Conservation (phyloP, 805 yeast species). For the Helenozyma rhizophorensis region DNA sequence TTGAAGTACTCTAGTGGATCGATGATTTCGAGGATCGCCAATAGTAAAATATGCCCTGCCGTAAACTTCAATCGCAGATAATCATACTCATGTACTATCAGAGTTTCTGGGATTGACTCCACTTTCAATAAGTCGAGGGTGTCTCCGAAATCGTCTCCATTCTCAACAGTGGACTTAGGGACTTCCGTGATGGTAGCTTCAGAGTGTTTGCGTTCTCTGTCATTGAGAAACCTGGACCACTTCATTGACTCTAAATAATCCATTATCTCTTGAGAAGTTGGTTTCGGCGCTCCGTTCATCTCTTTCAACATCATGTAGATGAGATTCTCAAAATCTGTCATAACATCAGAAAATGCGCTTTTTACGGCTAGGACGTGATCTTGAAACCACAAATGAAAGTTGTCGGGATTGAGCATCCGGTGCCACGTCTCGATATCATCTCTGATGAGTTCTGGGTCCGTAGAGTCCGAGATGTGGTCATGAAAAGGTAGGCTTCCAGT, state of each 20-base stretch:
- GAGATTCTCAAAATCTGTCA: slow-evolving; percentile 17
- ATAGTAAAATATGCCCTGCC: neutral
- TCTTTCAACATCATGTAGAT: slow-evolving; percentile 32
- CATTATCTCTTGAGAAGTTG: slow-evolving; percentile 15
- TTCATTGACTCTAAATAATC: slow-evolving; percentile 20
- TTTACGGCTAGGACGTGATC: neutral
- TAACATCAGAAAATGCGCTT: slow-evolving; percentile 3
- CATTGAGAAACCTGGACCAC: slow-evolving; percentile 8
- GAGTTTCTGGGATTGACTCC: neutral
- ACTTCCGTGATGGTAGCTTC: slow-evolving; percentile 12
- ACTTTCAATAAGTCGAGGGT: slow-evolving; percentile 1
- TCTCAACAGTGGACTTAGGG: neutral
- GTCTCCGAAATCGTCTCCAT: slow-evolving; percentile 1
- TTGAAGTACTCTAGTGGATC: no score
- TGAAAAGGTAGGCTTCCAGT: slow-evolving; percentile 64
- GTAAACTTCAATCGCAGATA: no score
- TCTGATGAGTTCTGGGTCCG: slow-evolving; percentile 28
- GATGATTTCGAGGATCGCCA: slow-evolving; percentile 1
- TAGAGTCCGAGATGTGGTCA: slow-evolving; percentile 5
- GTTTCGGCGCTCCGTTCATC: slow-evolving; percentile 6
- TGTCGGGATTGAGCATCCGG: slow-evolving; percentile 12
- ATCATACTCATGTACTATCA: no score
- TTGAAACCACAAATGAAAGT: slow-evolving; percentile 27
- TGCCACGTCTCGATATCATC: slow-evolving; percentile 30
- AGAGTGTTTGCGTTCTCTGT: slow-evolving; percentile 15